Evolutionary conservation across 805 yeast genomes (phyloP).

Genomic region (Candida lessepsii): DNA sequence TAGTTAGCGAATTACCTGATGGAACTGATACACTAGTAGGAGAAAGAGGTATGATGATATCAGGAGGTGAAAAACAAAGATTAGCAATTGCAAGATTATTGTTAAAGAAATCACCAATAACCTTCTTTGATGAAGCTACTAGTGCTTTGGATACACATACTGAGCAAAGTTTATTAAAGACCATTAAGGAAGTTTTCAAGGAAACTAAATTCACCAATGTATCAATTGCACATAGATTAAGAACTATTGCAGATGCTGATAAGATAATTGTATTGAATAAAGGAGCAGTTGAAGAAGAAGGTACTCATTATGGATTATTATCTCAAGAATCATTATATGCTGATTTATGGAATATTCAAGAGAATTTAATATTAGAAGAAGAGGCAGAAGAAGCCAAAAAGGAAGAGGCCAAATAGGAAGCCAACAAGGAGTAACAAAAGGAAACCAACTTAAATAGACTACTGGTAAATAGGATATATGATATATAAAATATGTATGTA

Average conservation of each 20-base stretch:
- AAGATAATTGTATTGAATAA: constrained; percentile 82
- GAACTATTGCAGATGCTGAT: constrained; percentile 93
- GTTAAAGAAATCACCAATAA: constrained; percentile 80
- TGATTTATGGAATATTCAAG: constrained; percentile 91
- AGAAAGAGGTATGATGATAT: constrained; percentile 97
- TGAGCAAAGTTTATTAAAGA: constrained; percentile 76
- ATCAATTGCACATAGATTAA: constrained; percentile 88
- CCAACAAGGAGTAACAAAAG: too few relatives aligned
- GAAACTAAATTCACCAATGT: constrained; percentile 68
- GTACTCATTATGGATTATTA: constrained; percentile 69
- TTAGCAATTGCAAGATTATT: constrained; percentile 91
- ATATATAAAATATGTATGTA: too few relatives aligned
- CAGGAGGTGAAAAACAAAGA: constrained; percentile 98
- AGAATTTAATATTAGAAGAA: constrained; percentile 57
- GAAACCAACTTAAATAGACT: too few relatives aligned
- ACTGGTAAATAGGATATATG: too few relatives aligned
- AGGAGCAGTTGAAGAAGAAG: constrained; percentile 85
- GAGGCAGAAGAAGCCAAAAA: constrained; percentile 14
- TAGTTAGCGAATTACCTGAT: constrained; percentile 73
- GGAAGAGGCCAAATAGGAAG: too few relatives aligned
- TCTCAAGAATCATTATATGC: constrained; percentile 62
- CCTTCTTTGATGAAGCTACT: constrained; percentile 96
- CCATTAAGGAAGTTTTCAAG: constrained; percentile 66
- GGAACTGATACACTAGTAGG: constrained; percentile 89
- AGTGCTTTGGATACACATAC: constrained; percentile 96